These are phyloP conservation scores for Eutrema yunnanense DNA, from an alignment of 345 rosid genomes.

Conservation along the genomic window DNA sequence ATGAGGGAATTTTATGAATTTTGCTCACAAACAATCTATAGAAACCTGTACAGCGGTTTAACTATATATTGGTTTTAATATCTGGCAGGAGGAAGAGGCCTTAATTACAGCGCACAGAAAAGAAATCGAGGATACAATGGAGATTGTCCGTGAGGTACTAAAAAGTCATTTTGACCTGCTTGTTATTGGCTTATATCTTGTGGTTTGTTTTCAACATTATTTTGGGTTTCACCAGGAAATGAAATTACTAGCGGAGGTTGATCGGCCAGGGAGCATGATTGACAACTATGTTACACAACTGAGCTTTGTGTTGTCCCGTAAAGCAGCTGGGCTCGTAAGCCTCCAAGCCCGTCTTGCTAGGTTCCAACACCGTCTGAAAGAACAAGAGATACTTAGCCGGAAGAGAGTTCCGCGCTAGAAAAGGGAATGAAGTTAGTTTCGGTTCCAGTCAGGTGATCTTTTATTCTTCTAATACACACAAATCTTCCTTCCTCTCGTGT, in stretches of 20 bases:
- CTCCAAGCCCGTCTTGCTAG: conserved; percentile 96
- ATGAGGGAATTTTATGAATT: not conserved
- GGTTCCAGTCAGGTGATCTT: conserved; percentile 5
- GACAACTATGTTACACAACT: conserved; percentile 87
- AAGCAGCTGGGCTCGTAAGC: conserved; percentile 86
- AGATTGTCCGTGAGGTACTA: conserved; percentile 88
- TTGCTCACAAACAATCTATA: not conserved
- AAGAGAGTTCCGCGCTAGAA: conserved; percentile 60
- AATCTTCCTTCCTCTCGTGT: conserved; percentile 8
- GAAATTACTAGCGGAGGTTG: conserved; percentile 91
- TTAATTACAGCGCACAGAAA: conserved; percentile 88
- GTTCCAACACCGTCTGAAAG: conserved; percentile 93
- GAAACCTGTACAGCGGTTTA: not conserved
- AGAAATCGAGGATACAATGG: conserved; percentile 99
- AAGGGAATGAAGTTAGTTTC: not conserved
- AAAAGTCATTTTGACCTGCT: not conserved
- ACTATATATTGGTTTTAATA: not conserved
- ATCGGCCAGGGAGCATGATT: conserved; percentile 91
- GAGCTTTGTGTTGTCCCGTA: conserved; percentile 90
- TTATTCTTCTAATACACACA: conserved; percentile 14
- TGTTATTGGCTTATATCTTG: not conserved
- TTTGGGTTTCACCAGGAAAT: conserved; percentile 53
- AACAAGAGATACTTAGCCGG: conserved; percentile 85
- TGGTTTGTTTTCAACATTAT: not conserved
- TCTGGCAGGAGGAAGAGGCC: conserved; percentile 84